Conservation (phyloP, 1,284 basidiomycete genomes). For the Trichosporon faecale region DNA sequence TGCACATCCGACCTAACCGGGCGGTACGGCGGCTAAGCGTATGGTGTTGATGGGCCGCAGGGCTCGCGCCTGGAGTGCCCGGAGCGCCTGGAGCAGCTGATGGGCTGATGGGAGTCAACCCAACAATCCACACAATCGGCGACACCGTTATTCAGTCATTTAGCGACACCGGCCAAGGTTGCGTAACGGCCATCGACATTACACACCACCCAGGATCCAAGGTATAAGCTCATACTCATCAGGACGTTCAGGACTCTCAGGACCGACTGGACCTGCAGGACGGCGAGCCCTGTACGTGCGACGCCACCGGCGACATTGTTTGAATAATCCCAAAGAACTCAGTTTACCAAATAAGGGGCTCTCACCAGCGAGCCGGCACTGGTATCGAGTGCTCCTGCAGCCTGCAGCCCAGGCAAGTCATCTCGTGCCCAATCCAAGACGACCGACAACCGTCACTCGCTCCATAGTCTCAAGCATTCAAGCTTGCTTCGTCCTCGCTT, state of each 20-base stretch:
- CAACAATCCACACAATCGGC: conserved; percentile 11
- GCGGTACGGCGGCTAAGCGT: background rate
- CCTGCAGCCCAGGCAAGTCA: background rate
- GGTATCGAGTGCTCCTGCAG: background rate
- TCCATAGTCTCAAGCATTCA: background rate
- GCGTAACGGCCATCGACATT: conserved; percentile 1
- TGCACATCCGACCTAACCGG: background rate
- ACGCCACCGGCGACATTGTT: conserved; percentile 10
- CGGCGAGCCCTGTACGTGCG: conserved; percentile 5
- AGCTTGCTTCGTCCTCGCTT: background rate
- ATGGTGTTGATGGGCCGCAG: background rate
- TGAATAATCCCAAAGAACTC: conserved; percentile 11
- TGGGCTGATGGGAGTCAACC: background rate
- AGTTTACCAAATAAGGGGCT: conserved; percentile 11
- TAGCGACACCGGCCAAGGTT: background rate
- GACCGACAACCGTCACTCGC: no score
- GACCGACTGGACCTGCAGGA: conserved; percentile 7
- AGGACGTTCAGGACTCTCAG: conserved; percentile 2
- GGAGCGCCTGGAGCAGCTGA: no score
- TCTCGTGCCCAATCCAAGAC: background rate
- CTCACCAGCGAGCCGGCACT: background rate
- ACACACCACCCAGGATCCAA: conserved; percentile 4
- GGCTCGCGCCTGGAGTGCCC: background rate
- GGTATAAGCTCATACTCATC: conserved; percentile 11
- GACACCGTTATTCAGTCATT: conserved; percentile 5